Evolutionary conservation across 768 basidiomycete genomes (phyloP).

Genomic region (Asterophora parasitica): DNA sequence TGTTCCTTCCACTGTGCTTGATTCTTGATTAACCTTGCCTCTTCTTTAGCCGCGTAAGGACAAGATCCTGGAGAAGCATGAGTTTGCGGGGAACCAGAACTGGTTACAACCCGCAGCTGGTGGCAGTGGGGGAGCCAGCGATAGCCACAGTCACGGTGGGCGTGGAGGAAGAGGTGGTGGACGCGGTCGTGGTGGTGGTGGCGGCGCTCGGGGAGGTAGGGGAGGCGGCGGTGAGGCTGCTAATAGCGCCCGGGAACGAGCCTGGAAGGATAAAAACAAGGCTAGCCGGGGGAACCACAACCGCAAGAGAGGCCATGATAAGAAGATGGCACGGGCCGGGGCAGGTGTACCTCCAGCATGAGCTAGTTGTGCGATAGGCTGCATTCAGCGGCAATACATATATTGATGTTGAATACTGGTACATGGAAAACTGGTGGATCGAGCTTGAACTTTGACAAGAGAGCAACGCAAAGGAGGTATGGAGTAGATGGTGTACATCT

Average conservation of each 20-base stretch:
- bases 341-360: conserved; percentile 23
- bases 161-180: conserved; percentile 40
- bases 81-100: conserved; percentile 62
- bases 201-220: conserved; percentile 30
- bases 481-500: not conserved
- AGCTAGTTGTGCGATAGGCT: not conserved
- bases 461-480: too few relatives aligned
- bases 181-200: conserved; percentile 32
- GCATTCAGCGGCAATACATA: not conserved
- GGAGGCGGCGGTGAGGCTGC: conserved; percentile 34
- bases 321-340: conserved; percentile 75
- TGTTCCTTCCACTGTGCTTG: not conserved
- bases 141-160: conserved; percentile 32
- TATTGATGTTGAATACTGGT: conserved; percentile 2
- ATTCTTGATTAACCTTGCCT: not conserved
- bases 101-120: conserved; percentile 1
- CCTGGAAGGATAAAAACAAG: conserved; percentile 76
- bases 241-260: conserved; percentile 48
- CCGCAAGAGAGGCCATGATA: conserved; percentile 82
- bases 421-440: not conserved
- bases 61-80: conserved; percentile 68
- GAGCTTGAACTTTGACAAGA: not conserved
- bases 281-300: conserved; percentile 68
- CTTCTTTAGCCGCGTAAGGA: conserved; percentile 62
- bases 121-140: not conserved